Evolutionary conservation across 306 rosid species (phyloP).

Genomic region (Biancaea sappan): DNA sequence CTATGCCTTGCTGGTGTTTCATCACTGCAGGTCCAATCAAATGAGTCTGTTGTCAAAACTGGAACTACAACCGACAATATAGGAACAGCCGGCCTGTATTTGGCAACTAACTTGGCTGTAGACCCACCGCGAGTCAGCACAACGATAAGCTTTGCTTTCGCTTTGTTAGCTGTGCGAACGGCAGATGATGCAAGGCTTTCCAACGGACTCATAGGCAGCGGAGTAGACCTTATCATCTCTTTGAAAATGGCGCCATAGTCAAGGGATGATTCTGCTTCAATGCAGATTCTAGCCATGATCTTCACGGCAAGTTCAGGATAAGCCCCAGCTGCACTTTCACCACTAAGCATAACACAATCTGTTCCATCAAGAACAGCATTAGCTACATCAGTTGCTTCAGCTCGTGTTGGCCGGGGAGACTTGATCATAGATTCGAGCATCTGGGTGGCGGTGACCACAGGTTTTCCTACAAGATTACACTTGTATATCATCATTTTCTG

Average conservation of each 20-base stretch:
- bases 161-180: conserved; percentile 90
- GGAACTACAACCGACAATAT: conserved; percentile 93
- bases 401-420: conserved; percentile 94
- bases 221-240: conserved; percentile 94
- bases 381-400: conserved; percentile 96
- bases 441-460: conserved; percentile 97
- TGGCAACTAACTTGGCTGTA: conserved; percentile 89
- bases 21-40: conserved; percentile 92
- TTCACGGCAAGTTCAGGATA: conserved; percentile 92
- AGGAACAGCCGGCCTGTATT: conserved; percentile 95
- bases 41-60: conserved; percentile 81
- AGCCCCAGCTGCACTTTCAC: conserved; percentile 97
- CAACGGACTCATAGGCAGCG: conserved; percentile 96
- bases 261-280: conserved; percentile 93
- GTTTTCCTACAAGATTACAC: conserved; percentile 94
- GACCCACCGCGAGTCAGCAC: conserved; percentile 91
- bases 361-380: conserved; percentile 97
- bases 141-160: conserved; percentile 83
- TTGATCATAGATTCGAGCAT: conserved; percentile 99
- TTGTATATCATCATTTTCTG: conserved; percentile 98
- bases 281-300: conserved; percentile 89
- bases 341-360: conserved; percentile 97
- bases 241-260: conserved; percentile 88
- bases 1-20: conserved; percentile 95
- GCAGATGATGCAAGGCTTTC: conserved; percentile 99